phyloP scores from a whole-genome alignment of 169 alveolate genomes.

The Plasmodium coatneyi region DNA sequence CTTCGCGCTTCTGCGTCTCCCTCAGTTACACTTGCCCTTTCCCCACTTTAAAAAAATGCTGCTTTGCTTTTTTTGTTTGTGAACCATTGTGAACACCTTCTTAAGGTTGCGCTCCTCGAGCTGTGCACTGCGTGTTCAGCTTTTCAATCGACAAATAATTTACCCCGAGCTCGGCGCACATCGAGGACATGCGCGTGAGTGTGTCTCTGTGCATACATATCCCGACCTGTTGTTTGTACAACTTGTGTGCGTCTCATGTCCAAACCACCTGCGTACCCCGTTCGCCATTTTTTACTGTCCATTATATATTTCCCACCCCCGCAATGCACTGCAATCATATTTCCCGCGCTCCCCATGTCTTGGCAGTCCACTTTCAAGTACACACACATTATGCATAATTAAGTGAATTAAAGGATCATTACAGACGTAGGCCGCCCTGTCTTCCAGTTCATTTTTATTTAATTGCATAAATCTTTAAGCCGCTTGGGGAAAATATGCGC shows the following conservation, averaged over 20 bases:
- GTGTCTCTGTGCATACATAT: background rate
- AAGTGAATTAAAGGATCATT: conserved; percentile 11
- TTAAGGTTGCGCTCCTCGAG: background rate
- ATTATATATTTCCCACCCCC: conserved; percentile 1
- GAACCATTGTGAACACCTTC: background rate
- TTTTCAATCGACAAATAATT: background rate
- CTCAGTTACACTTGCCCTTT: background rate
- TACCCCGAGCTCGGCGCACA: background rate
- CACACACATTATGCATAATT: conserved; percentile 28
- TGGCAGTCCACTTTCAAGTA: conserved; percentile 32
- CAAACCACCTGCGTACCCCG: background rate
- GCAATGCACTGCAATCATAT: background rate
- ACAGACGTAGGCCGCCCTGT: background rate
- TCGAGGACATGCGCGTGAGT: background rate
- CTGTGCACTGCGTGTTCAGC: background rate
- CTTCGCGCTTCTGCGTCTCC: background rate
- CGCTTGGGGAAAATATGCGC: background rate
- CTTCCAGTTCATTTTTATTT: background rate
- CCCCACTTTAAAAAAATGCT: background rate
- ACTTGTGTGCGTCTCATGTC: background rate
- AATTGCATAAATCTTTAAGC: conserved; percentile 47
- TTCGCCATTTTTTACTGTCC: background rate
- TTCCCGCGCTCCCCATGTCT: background rate
- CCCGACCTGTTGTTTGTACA: background rate
- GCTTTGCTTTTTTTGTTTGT: background rate